Conservation (phyloP, 164 flowering plant species). For the Magnolia changhungtana region DNA sequence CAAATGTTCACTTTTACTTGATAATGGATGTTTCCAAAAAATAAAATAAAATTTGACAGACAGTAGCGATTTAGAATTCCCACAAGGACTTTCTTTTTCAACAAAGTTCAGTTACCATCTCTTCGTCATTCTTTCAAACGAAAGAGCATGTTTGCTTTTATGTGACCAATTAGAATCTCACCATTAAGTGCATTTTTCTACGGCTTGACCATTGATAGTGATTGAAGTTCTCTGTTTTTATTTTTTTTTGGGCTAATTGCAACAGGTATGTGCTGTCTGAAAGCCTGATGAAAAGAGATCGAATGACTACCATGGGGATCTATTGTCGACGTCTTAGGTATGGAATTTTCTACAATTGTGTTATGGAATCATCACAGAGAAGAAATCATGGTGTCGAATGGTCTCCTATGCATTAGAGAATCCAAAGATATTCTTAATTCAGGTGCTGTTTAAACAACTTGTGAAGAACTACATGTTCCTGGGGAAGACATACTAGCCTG, state of each 20-base stretch:
- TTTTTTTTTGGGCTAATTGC: not conserved
- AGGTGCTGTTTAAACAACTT: not conserved
- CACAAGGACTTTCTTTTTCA: too few species aligned
- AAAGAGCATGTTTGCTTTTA: not conserved
- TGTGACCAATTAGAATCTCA: not conserved
- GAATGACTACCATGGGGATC: slow-evolving; percentile 6
- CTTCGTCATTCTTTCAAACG: too few species aligned
- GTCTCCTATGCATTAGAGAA: slow-evolving; percentile 1
- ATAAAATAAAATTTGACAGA: too few species aligned
- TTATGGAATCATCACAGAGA: slow-evolving; percentile 11
- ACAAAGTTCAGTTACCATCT: too few species aligned
- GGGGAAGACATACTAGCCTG: not conserved
- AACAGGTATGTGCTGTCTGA: slow-evolving; percentile 1
- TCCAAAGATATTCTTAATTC: not conserved
- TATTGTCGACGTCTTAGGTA: not conserved
- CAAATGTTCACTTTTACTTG: too few species aligned
- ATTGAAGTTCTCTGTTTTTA: not conserved
- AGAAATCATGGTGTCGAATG: slow-evolving; percentile 7
- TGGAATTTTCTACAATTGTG: not conserved
- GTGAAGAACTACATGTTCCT: not conserved
- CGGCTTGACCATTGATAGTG: not conserved
- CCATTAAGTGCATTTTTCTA: not conserved
- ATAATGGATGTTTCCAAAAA: too few species aligned
- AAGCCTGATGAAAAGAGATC: not conserved
- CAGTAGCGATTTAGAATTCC: too few species aligned